These are phyloP conservation scores for Phanerochaete sordida DNA, from an alignment of 768 basidiomycete genomes.

Conservation along the genomic window DNA sequence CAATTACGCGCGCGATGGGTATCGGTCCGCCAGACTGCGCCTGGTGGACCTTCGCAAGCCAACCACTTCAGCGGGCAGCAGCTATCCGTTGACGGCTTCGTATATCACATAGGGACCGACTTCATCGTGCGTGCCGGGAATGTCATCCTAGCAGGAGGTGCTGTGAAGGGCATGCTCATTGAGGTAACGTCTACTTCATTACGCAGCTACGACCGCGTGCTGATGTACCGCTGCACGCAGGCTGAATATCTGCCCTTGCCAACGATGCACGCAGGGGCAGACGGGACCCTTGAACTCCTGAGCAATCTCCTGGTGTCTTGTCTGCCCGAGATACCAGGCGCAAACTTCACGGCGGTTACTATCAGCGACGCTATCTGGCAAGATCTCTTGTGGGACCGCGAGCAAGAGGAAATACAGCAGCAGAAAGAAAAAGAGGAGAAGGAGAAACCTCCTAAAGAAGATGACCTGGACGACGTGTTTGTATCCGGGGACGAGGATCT, in stretches of 20 bases:
- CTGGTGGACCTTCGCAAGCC: constrained; percentile 33
- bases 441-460: constrained; percentile 9
- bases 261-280: constrained; percentile 55
- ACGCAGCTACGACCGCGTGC: neutral
- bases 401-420: constrained; percentile 48
- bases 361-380: constrained; percentile 79
- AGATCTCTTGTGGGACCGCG: constrained; percentile 73
- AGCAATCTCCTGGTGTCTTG: constrained; percentile 74
- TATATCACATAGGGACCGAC: constrained; percentile 76
- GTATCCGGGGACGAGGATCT: constrained; percentile 57
- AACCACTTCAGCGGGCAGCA: constrained; percentile 56
- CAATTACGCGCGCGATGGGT: constrained; percentile 78
- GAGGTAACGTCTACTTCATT: constrained; percentile 48
- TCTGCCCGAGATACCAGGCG: constrained; percentile 68
- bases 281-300: constrained; percentile 69
- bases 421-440: constrained; percentile 4
- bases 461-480: constrained; percentile 38
- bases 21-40: constrained; percentile 52
- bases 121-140: constrained; percentile 82
- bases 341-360: constrained; percentile 73
- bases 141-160: constrained; percentile 71
- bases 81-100: constrained; percentile 65
- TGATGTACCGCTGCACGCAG: constrained; percentile 32
- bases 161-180: constrained; percentile 78
- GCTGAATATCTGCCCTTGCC: constrained; percentile 83